Evolutionary conservation across 108 stramenopile species (phyloP).

Genomic region (Nannochloropsis oceanica): DNA sequence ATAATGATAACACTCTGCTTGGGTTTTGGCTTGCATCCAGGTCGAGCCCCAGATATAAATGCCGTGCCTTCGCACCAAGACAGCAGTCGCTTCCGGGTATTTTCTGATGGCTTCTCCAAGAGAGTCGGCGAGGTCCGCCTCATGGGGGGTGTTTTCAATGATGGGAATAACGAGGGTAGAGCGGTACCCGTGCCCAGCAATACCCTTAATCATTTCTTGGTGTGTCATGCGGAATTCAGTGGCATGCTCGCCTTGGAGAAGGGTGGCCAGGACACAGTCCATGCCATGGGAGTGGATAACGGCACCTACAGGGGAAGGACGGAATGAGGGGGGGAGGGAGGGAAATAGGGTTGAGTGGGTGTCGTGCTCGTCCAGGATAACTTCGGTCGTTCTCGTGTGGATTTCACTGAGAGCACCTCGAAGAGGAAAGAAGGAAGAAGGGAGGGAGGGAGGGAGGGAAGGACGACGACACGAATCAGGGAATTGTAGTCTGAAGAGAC

Average conservation of each 20-base stretch:
- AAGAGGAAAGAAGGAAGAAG: not conserved
- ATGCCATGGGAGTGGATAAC: constrained; percentile 63
- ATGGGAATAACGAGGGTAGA: constrained; percentile 59
- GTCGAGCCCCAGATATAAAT: constrained; percentile 87
- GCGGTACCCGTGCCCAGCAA: constrained; percentile 13
- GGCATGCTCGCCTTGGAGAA: constrained; percentile 36
- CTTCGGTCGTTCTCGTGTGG: no score
- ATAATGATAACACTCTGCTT: constrained; percentile 86
- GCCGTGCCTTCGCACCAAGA: constrained; percentile 81
- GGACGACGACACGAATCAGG: not conserved
- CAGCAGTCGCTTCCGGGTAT: constrained; percentile 74
- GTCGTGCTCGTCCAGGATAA: no score
- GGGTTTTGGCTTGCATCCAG: constrained; percentile 91
- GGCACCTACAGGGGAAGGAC: no score
- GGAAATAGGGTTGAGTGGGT: no score
- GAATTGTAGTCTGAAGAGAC: constrained; percentile 9
- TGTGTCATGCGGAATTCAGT: constrained; percentile 57
- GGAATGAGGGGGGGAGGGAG: not conserved
- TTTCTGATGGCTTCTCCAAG: constrained; percentile 49
- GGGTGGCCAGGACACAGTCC: constrained; percentile 65
- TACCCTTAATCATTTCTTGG: constrained; percentile 91
- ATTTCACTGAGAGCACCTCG: not conserved
- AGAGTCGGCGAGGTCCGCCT: constrained; percentile 67
- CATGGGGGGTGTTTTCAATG: constrained; percentile 85
- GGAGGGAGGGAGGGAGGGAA: not conserved